Conservation (phyloP, 2,329 filamentous ascomycete species). For the Cladosporium velox region DNA sequence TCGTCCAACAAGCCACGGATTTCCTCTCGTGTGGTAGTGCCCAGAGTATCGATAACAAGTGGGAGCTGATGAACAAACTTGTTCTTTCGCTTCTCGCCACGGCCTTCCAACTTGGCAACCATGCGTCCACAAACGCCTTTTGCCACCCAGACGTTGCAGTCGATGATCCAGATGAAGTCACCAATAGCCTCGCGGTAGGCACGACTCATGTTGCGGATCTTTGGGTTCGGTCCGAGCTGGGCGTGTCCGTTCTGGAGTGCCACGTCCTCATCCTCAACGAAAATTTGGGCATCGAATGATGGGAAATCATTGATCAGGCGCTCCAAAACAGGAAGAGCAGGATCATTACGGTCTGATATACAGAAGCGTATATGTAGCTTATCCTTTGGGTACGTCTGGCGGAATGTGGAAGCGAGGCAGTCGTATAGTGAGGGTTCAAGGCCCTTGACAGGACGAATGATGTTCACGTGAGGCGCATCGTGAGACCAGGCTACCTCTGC, state of each 20-base stretch:
- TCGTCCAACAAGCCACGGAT: constrained; percentile 30
- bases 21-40: constrained; percentile 32
- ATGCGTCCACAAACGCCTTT: constrained; percentile 79
- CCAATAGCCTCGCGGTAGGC: constrained; percentile 86
- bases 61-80: constrained; percentile 97
- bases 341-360: constrained; percentile 71
- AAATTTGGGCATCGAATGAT: constrained; percentile 67
- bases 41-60: constrained; percentile 72
- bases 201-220: constrained; percentile 93
- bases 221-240: constrained; percentile 87
- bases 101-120: constrained; percentile 83
- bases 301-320: constrained; percentile 74
- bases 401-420: constrained; percentile 83
- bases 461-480: constrained; percentile 76
- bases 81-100: constrained; percentile 54
- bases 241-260: constrained; percentile 59
- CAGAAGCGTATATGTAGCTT: constrained; percentile 83
- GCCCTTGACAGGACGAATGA: constrained; percentile 91
- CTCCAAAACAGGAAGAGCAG: constrained; percentile 73
- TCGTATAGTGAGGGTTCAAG: constrained; percentile 88
- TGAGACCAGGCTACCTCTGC: constrained; percentile 30
- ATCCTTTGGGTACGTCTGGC: constrained; percentile 74
- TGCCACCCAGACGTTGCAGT: constrained; percentile 94
- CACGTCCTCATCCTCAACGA: constrained; percentile 81
- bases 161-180: constrained; percentile 90